Percentiles rank a stretch among this genome's conserved stretches.
Conservation (phyloP, 1,284 basidiomycete genomes). For the Microbotryum intermedium region DNA sequence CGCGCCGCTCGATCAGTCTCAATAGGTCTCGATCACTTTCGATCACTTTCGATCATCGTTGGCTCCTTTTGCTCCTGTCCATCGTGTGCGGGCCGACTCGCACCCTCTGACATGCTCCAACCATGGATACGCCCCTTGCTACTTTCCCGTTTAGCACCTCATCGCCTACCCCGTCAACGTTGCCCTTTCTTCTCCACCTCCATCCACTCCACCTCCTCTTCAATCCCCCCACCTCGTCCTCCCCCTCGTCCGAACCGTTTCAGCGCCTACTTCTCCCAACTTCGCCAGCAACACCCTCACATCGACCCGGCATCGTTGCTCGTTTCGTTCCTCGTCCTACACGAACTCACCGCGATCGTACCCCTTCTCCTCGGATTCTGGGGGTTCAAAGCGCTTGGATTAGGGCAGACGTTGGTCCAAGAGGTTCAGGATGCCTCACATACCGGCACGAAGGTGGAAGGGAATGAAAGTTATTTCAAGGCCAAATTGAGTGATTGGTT, state of each 20-base stretch:
- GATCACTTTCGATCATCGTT: not conserved
- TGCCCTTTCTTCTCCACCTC: not conserved
- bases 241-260: not conserved
- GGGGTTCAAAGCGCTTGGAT: constrained; percentile 56
- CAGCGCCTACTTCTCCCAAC: constrained; percentile 10
- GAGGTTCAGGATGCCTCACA: constrained; percentile 29
- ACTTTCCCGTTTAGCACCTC: not conserved
- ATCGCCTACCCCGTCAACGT: not conserved
- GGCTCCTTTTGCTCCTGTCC: not conserved
- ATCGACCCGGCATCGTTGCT: constrained; percentile 67
- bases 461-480: constrained; percentile 5
- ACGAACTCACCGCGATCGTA: constrained; percentile 75
- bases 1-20: too few species aligned
- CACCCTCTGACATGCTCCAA: too few species aligned
- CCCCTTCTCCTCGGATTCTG: constrained; percentile 71
- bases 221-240: not conserved
- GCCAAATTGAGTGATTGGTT: constrained; percentile 52
- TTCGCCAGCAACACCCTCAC: constrained; percentile 15
- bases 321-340: constrained; percentile 70
- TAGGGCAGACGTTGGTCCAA: constrained; percentile 59
- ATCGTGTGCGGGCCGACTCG: too few species aligned
- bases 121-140: too few species aligned
- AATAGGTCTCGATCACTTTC: too few species aligned
- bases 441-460: not conserved
- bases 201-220: not conserved